Evolutionary conservation across 164 flowering plant species (phyloP).

Genomic region (Berberis thunbergii): DNA sequence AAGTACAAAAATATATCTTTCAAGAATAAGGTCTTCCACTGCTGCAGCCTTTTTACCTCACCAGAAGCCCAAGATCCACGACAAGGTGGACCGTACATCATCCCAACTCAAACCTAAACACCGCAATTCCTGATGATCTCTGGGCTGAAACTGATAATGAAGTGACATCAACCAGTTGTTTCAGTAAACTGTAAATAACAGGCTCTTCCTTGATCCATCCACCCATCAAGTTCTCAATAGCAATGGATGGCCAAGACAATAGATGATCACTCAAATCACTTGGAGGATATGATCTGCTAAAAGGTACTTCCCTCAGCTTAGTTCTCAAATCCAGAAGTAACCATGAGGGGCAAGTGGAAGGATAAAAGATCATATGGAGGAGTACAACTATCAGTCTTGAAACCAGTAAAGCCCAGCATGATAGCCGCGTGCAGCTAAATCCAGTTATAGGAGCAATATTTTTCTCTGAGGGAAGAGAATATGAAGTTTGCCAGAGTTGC

Average conservation of each 20-base stretch:
- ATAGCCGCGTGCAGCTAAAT: constrained; percentile 37
- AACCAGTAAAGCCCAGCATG: constrained; percentile 75
- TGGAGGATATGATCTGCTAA: constrained; percentile 16
- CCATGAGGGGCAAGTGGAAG: constrained; percentile 55
- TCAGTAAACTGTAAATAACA: constrained; percentile 31
- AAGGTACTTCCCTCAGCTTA: constrained; percentile 53
- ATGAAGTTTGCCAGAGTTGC: constrained; percentile 35
- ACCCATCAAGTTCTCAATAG: constrained; percentile 37
- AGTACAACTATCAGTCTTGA: constrained; percentile 79
- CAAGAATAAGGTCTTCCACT: constrained; percentile 71
- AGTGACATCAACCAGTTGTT: constrained; percentile 57
- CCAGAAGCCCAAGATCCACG: constrained; percentile 61
- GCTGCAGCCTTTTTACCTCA: constrained; percentile 54
- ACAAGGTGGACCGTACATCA: constrained; percentile 45
- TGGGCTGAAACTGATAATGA: constrained; percentile 33
- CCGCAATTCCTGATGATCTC: constrained; percentile 27
- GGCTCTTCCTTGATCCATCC: constrained; percentile 40
- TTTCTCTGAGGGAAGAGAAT: constrained; percentile 35
- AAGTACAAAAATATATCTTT: constrained; percentile 74
- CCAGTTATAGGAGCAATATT: constrained; percentile 31
- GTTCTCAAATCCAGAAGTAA: constrained; percentile 57
- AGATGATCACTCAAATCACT: constrained; percentile 19
- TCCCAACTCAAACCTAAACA: constrained; percentile 40
- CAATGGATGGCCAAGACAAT: constrained; percentile 52
- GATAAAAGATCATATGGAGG: constrained; percentile 68